Base-by-base conservation (phyloP, 176 grass and related monocot species). In the Saccharum officinarum region DNA sequence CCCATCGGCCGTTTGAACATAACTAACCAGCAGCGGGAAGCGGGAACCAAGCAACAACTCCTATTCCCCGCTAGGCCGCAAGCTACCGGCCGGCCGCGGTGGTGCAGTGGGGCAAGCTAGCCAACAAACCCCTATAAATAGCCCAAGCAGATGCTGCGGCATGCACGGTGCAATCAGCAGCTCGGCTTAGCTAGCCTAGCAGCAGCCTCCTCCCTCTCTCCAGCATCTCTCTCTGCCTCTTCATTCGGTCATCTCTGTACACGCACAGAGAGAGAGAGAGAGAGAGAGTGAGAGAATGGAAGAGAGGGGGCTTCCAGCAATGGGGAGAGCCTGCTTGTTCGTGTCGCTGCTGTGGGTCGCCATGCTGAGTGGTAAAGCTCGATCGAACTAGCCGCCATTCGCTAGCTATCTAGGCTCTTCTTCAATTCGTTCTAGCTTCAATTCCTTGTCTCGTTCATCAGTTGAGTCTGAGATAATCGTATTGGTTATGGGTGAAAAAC, bases 141-240 rank as follows among this genome's bases (percentile, higher is more conserved):
- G 47, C 78, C 37, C 55, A 66, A 42, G 44, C 82, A 60, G 50
- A 76, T 50, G 63, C 77, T 54, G 72, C 52, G 34, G 82, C 88
- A 86, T 86, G 78, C 88, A 88, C 23, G 78, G 88, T 82, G 83
- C 88, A 86, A 41, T 57, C 57, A 68, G 37, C 47, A 73, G 36
- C 46, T 44, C 34, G 40, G 49, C 23, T 16, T n/a, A 61, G 62
- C 61, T 42, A 12, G 14, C 9, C 22, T 16, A 78, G 15, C 41
- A 11, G 67, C 67, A 7, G 7, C 5, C 2, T 0, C 18, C 18
- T 20, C 57, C 18, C 18, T 12, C 64, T n/a, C 34, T 47, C 75
- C 25, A 4, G 3, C 67, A n/a, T 42, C 23, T 64, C 76, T 61
- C 17, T 22, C 22, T 3, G 20, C 22, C 55, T 81, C 13, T 17